Percentiles rank a stretch among this genome's conserved stretches.
phyloP scores from a whole-genome alignment of 257 asterid species.

The Solanum pimpinellifolium region DNA sequence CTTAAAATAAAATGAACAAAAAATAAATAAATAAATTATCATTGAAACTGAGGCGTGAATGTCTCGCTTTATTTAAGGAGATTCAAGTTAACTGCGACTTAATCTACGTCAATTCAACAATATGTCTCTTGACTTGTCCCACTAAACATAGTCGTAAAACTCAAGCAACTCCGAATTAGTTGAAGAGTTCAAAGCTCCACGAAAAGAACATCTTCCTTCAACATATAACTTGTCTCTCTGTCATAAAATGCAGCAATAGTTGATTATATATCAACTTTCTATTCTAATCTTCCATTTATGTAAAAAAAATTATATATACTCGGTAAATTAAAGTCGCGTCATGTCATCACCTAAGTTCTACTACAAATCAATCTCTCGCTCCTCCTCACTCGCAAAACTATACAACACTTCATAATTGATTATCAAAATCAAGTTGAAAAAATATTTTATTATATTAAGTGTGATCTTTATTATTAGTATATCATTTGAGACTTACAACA shows the following conservation, averaged over 20 bases:
- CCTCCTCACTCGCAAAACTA: not conserved
- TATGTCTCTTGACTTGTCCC: too few species aligned
- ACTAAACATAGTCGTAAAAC: too few species aligned
- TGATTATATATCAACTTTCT: not conserved
- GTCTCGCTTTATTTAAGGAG: too few species aligned
- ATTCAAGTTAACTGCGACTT: too few species aligned
- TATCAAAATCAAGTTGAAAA: not conserved
- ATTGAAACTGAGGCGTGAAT: too few species aligned
- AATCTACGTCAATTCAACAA: too few species aligned
- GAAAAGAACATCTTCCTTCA: too few species aligned
- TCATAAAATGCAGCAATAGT: not conserved
- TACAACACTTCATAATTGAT: not conserved
- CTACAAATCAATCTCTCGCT: not conserved
- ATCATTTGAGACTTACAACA: not conserved
- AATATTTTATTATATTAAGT: not conserved
- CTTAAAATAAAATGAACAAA: too few species aligned
- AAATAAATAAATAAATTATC: too few species aligned
- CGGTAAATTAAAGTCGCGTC: too few species aligned
- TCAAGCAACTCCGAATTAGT: too few species aligned
- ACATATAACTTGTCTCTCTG: not conserved
- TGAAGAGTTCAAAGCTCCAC: too few species aligned
- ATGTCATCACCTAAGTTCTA: not conserved
- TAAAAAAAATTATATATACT: not conserved
- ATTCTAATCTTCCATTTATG: rapidly evolving
- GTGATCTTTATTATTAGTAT: not conserved